phyloP scores from a whole-genome alignment of 495 filamentous ascomycete species.

The Cladorrhinum samala region DNA sequence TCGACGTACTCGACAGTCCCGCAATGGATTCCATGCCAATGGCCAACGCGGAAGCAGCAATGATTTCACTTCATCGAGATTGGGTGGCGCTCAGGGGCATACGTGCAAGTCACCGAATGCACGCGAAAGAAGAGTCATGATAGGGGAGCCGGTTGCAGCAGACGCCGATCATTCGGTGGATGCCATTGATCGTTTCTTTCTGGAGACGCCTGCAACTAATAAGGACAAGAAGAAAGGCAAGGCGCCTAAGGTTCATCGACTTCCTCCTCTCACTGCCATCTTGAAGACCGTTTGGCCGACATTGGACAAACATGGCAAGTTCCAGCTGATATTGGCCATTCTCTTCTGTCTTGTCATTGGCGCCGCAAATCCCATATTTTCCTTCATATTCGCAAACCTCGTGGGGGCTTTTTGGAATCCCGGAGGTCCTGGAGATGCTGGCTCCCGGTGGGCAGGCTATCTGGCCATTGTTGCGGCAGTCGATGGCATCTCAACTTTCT shows the following conservation, averaged over 20 bases:
- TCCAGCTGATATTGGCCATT: slow-evolving; percentile 56
- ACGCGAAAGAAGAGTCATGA: slow-evolving; percentile 1
- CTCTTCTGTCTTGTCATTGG: slow-evolving; percentile 57
- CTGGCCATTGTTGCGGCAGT: slow-evolving; percentile 62
- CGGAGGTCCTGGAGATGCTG: slow-evolving; percentile 35
- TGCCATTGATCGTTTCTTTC: slow-evolving; percentile 24
- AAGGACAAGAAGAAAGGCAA: slow-evolving; percentile 17
- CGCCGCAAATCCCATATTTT: slow-evolving; percentile 68
- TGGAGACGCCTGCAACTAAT: slow-evolving; percentile 20
- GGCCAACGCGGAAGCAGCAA: slow-evolving; percentile 7
- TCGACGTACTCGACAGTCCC: too few relatives aligned
- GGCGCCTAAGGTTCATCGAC: background rate
- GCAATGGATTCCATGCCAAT: too few relatives aligned
- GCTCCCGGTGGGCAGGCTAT: slow-evolving; percentile 60
- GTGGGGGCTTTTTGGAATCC: slow-evolving; percentile 59
- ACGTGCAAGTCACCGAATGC: slow-evolving; percentile 11
- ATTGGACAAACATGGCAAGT: slow-evolving; percentile 44
- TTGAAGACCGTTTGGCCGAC: slow-evolving; percentile 68
- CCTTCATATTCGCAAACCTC: slow-evolving; percentile 69
- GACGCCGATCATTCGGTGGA: slow-evolving; percentile 13
- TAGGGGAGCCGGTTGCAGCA: background rate
- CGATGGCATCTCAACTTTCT: slow-evolving; percentile 59
- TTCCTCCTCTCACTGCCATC: slow-evolving; percentile 50
- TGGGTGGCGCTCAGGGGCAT: slow-evolving; percentile 12
- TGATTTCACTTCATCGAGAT: slow-evolving; percentile 14